Percentiles rank a stretch among this genome's conserved stretches.
Conservation (phyloP, 176 grass and related monocot genomes). For the Chrysopogon serrulatus region DNA sequence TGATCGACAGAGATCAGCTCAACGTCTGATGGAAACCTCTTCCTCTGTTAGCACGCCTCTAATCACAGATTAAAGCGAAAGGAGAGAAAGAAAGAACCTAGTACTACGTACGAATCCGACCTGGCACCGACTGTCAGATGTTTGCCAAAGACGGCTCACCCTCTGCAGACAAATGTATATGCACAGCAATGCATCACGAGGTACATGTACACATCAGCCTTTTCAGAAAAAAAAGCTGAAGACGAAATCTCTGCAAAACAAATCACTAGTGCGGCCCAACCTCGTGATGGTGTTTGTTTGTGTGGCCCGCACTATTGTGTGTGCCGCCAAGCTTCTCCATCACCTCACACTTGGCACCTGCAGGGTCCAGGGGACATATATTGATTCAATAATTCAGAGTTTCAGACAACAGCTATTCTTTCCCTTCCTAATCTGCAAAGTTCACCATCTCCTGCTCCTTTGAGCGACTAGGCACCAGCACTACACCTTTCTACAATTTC, state of each 20-base stretch:
- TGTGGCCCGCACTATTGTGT: not conserved
- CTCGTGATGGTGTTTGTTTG: not conserved
- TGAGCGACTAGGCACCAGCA: not conserved
- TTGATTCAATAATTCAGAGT: not conserved
- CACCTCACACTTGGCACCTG: too few relatives aligned
- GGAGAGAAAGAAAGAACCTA: not conserved
- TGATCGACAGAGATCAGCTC: not conserved
- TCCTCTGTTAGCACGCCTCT: not conserved
- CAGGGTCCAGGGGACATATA: too few relatives aligned
- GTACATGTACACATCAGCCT: not conserved
- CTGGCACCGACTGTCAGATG: conserved; percentile 8
- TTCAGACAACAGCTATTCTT: not conserved
- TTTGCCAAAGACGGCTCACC: not conserved
- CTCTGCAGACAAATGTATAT: not conserved
- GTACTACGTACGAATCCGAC: not conserved
- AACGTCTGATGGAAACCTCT: not conserved
- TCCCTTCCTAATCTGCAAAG: not conserved
- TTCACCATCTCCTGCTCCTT: not conserved
- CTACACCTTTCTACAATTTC: not conserved
- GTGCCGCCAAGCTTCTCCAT: not conserved
- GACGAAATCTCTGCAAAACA: not conserved
- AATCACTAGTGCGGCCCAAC: too few relatives aligned
- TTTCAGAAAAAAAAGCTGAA: not conserved
- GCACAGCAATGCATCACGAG: not conserved
- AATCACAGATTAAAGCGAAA: not conserved